These are phyloP conservation scores for Ceratobasidium sp. DNA, from an alignment of 1,284 basidiomycete species.

Conservation along the genomic window DNA sequence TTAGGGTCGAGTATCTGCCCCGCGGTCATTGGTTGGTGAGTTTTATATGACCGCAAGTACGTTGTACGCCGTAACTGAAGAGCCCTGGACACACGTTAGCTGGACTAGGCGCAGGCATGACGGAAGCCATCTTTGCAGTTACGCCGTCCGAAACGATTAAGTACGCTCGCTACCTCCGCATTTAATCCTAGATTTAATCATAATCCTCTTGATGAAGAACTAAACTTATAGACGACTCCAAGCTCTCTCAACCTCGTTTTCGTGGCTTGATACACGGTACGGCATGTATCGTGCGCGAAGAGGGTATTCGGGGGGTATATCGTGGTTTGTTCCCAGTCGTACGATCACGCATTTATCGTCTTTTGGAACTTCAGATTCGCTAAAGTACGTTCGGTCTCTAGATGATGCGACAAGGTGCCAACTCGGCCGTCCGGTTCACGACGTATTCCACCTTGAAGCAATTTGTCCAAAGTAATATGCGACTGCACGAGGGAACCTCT, in stretches of 20 bases:
- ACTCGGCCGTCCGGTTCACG: conserved; percentile 96
- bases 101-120: conserved; percentile 94
- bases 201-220: conserved; percentile 65
- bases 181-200: background rate
- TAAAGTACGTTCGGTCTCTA: conserved; percentile 51
- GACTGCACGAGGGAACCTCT: conserved; percentile 68
- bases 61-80: background rate
- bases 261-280: conserved; percentile 92
- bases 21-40: conserved; percentile 81
- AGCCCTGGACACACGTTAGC: conserved; percentile 61
- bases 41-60: background rate
- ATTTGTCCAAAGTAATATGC: conserved; percentile 84
- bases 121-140: conserved; percentile 93
- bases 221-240: conserved; percentile 97
- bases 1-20: conserved; percentile 89
- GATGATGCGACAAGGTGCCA: conserved; percentile 98
- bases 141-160: conserved; percentile 99
- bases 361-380: background rate
- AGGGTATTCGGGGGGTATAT: conserved; percentile 81
- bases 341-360: conserved; percentile 52
- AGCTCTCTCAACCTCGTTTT: conserved; percentile 84
- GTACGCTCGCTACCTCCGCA: conserved; percentile 60
- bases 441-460: conserved; percentile 94
- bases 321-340: conserved; percentile 94
- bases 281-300: conserved; percentile 79